These are phyloP conservation scores for Xylaria sp. DNA, from an alignment of 2,329 filamentous ascomycete species.

Conservation along the genomic window DNA sequence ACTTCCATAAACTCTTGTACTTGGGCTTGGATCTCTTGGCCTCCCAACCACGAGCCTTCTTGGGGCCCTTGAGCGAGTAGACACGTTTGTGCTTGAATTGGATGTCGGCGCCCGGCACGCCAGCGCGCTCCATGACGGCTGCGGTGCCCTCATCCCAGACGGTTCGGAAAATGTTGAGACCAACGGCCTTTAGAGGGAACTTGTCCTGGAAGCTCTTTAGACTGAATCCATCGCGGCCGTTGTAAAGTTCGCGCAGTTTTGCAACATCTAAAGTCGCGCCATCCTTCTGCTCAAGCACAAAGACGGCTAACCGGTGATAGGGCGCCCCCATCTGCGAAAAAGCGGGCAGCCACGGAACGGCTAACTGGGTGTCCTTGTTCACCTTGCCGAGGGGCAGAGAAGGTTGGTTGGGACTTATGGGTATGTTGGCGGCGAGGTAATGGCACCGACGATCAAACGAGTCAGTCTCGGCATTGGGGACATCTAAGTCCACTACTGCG, in stretches of 20 bases:
- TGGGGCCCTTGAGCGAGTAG: slow-evolving; percentile 70
- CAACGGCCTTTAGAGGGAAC: slow-evolving; percentile 76
- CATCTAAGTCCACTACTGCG: slow-evolving; percentile 88
- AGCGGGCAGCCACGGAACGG: slow-evolving; percentile 84
- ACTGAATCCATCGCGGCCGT: slow-evolving; percentile 73
- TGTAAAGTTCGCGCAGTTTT: slow-evolving; percentile 64
- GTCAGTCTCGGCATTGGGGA: slow-evolving; percentile 80
- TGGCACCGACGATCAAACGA: slow-evolving; percentile 84
- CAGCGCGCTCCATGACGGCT: slow-evolving; percentile 85
- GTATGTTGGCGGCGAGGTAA: slow-evolving; percentile 78
- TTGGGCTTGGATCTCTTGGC: slow-evolving; percentile 72
- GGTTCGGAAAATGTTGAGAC: slow-evolving; percentile 87
- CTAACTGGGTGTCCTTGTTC: slow-evolving; percentile 70
- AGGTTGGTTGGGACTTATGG: slow-evolving; percentile 62
- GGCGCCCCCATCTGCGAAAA: slow-evolving; percentile 89
- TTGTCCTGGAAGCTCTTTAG: slow-evolving; percentile 79
- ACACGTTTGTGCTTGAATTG: slow-evolving; percentile 86
- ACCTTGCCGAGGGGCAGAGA: slow-evolving; percentile 73
- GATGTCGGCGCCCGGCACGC: slow-evolving; percentile 78
- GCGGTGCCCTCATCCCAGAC: slow-evolving; percentile 89
- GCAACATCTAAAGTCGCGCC: slow-evolving; percentile 67
- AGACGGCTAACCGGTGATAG: slow-evolving; percentile 88
- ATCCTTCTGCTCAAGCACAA: slow-evolving; percentile 82
- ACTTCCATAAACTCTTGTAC: slow-evolving; percentile 73
- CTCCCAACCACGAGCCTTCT: slow-evolving; percentile 72